phyloP scores from a whole-genome alignment of 352 stramenopile genomes.

The Globisporangium polare region DNA sequence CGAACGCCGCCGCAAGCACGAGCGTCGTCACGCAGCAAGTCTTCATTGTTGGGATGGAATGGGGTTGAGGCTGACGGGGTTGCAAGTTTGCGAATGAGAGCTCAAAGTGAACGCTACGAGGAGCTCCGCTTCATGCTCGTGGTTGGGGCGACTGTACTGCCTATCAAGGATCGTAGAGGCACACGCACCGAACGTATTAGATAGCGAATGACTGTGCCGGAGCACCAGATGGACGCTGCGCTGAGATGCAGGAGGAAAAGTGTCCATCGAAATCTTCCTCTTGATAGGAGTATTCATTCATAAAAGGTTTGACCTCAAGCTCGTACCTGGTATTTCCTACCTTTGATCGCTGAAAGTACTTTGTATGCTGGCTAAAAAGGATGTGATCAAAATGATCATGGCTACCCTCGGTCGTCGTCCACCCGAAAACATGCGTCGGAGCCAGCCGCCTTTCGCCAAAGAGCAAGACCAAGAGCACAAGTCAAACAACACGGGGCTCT shows the following conservation, averaged over 20 bases:
- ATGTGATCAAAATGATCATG: background rate
- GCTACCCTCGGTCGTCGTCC: no score
- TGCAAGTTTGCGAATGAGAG: conserved; percentile 3
- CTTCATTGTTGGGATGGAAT: conserved; percentile 13
- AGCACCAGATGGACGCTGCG: conserved; percentile 19
- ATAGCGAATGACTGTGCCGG: conserved; percentile 24
- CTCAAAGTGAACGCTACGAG: background rate
- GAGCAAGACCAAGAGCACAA: no score
- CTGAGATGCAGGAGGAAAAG: conserved; percentile 22
- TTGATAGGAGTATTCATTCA: background rate
- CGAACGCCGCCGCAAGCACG: conserved; percentile 30
- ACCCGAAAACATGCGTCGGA: background rate
- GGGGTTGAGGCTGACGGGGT: background rate
- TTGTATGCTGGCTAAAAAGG: background rate
- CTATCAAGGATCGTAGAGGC: conserved; percentile 9
- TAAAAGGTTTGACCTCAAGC: no score
- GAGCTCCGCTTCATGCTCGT: background rate
- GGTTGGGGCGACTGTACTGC: conserved; percentile 16
- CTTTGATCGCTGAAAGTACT: background rate
- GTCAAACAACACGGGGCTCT: no score
- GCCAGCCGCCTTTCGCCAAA: background rate
- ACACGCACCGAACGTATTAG: conserved; percentile 9
- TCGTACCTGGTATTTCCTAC: no score
- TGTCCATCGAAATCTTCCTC: background rate
- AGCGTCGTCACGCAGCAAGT: conserved; percentile 35